A percentile compares a stretch with the other conserved stretches of the same genome.
Evolutionary conservation across 1,284 basidiomycete genomes (phyloP).

Genomic region (Pholiota adiposa): DNA sequence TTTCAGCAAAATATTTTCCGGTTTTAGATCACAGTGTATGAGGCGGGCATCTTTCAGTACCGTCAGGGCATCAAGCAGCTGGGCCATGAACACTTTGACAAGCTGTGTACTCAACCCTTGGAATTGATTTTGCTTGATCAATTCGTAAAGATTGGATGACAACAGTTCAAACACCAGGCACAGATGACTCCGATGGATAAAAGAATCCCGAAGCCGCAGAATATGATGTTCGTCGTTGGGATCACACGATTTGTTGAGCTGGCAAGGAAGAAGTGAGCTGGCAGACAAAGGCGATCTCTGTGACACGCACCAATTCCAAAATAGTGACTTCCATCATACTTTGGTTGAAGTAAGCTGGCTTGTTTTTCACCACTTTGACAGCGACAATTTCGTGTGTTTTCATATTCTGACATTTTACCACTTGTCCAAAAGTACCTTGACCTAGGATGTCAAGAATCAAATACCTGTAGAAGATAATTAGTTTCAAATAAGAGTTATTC

Average conservation of each 20-base stretch:
- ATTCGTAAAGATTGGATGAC: slow-evolving; percentile 97
- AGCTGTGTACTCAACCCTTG: slow-evolving; percentile 95
- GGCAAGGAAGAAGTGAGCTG: slow-evolving; percentile 15
- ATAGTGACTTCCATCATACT: slow-evolving; percentile 99
- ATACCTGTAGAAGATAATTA: slow-evolving; percentile 59
- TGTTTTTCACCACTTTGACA: slow-evolving; percentile 99
- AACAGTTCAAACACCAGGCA: slow-evolving; percentile 98
- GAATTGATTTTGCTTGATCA: slow-evolving; percentile 99
- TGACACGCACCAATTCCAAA: slow-evolving; percentile 79
- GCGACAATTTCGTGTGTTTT: slow-evolving; percentile 98
- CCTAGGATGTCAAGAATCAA: slow-evolving; percentile 97
- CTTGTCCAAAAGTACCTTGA: slow-evolving; percentile 98
- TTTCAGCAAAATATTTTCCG: slow-evolving; percentile 94
- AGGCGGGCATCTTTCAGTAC: slow-evolving; percentile 94
- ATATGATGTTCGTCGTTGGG: slow-evolving; percentile 97
- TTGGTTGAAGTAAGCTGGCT: slow-evolving; percentile 99
- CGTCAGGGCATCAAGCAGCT: slow-evolving; percentile 90
- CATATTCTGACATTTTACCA: slow-evolving; percentile 99
- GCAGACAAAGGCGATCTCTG: slow-evolving; percentile 32
- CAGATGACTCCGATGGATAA: slow-evolving; percentile 95
- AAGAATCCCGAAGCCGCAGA: slow-evolving; percentile 92
- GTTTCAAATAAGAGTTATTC: slow-evolving; percentile 12
- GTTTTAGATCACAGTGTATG: slow-evolving; percentile 98
- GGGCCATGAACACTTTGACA: slow-evolving; percentile 97
- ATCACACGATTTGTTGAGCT: slow-evolving; percentile 94